Percentiles rank a stretch among this genome's conserved stretches.
These are phyloP conservation scores for Thinopyrum elongatum DNA, from an alignment of 176 grass and related monocot species.

Conservation along the genomic window DNA sequence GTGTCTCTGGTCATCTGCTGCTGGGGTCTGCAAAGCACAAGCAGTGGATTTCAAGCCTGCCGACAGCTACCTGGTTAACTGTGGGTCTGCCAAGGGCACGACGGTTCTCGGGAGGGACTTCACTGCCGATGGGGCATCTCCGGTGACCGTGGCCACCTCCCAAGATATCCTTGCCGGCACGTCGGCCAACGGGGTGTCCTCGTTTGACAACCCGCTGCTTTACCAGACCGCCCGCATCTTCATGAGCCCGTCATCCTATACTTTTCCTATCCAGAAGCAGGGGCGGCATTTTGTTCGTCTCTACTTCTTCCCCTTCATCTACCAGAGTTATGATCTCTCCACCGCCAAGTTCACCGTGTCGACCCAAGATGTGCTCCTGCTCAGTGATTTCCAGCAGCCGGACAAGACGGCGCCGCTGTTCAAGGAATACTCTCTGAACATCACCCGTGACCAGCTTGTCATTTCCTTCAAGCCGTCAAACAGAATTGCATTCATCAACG, in stretches of 20 bases:
- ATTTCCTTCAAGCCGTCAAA: constrained; percentile 82
- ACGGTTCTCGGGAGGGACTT: constrained; percentile 66
- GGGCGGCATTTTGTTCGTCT: constrained; percentile 86
- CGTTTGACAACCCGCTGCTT: constrained; percentile 50
- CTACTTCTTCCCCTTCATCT: constrained; percentile 83
- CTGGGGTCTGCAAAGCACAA: constrained; percentile 42
- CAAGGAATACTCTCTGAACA: constrained; percentile 82
- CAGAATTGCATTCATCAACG: constrained; percentile 78
- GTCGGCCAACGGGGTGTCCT: constrained; percentile 48
- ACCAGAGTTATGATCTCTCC: constrained; percentile 69
- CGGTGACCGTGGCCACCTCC: constrained; percentile 53
- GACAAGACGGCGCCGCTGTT: constrained; percentile 61
- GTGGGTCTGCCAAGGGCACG: constrained; percentile 65
- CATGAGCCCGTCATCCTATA: constrained; percentile 65
- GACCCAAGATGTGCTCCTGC: constrained; percentile 79
- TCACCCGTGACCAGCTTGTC: constrained; percentile 65
- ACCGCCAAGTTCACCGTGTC: constrained; percentile 74
- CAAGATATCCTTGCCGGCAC: constrained; percentile 54
- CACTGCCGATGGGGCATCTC: constrained; percentile 47
- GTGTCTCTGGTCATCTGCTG: constrained; percentile 43
- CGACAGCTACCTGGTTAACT: constrained; percentile 87
- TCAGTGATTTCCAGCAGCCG: constrained; percentile 62
- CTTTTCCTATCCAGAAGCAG: constrained; percentile 74
- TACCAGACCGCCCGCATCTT: constrained; percentile 82
- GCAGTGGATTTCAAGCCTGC: constrained; percentile 55